Evolutionary conservation across 495 filamentous ascomycete species (phyloP).

Genomic region (Astrothelium subdiscretum): DNA sequence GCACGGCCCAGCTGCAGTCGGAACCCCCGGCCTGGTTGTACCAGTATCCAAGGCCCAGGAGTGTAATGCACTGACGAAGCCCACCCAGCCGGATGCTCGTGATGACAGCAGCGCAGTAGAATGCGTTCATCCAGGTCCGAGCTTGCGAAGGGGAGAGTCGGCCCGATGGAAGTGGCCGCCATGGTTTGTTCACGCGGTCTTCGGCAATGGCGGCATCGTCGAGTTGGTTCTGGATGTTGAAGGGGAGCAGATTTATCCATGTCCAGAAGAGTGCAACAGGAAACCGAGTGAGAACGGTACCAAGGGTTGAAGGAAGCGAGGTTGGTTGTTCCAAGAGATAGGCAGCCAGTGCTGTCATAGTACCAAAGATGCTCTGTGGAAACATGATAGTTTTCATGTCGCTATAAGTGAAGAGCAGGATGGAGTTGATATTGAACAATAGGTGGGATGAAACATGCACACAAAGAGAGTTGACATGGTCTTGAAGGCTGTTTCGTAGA

Average conservation of each 20-base stretch:
- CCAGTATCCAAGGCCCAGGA: slow-evolving; percentile 22
- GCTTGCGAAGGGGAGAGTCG: slow-evolving; percentile 19
- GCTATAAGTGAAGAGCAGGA: slow-evolving; percentile 32
- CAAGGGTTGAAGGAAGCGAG: background rate
- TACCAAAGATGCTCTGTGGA: slow-evolving; percentile 29
- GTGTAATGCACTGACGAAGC: slow-evolving; percentile 11
- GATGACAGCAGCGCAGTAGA: slow-evolving; percentile 11
- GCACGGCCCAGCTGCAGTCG: slow-evolving; percentile 12
- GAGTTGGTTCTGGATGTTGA: slow-evolving; percentile 28
- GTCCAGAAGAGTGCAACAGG: slow-evolving; percentile 20
- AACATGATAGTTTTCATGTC: slow-evolving; percentile 33
- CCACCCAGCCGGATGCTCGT: slow-evolving; percentile 13
- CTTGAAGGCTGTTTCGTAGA: too few relatives aligned
- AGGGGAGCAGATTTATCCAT: slow-evolving; percentile 27
- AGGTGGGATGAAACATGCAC: background rate
- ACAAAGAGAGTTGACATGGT: background rate
- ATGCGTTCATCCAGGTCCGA: slow-evolving; percentile 7
- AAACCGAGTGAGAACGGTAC: slow-evolving; percentile 10
- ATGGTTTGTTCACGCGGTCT: slow-evolving; percentile 31
- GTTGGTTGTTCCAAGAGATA: background rate
- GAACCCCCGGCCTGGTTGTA: slow-evolving; percentile 30
- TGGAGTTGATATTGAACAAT: slow-evolving; percentile 19
- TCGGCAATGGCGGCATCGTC: slow-evolving; percentile 20
- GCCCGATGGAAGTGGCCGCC: slow-evolving; percentile 26
- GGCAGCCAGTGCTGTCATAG: slow-evolving; percentile 25